phyloP scores from a whole-genome alignment of 148 eudicot genomes.

The Suaeda aralocaspica region DNA sequence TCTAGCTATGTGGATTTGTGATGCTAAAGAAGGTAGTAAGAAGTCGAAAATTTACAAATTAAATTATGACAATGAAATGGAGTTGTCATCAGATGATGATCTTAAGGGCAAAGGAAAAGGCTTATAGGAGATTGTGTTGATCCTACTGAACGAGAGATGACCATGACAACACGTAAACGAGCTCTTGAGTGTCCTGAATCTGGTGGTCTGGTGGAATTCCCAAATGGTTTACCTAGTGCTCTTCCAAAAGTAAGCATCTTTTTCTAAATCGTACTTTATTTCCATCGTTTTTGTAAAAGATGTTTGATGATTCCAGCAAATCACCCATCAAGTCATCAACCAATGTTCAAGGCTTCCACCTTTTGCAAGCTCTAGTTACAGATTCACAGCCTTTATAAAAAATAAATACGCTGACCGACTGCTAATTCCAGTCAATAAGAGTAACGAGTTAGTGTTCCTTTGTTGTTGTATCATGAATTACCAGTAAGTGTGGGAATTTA shows the following conservation, averaged over 20 bases:
- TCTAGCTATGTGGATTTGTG: slow-evolving; percentile 19
- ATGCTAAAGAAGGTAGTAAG: slow-evolving; percentile 26
- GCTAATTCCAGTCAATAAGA: no score
- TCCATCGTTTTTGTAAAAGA: background rate
- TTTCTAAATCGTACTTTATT: background rate
- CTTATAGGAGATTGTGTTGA: slow-evolving; percentile 21
- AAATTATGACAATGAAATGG: slow-evolving; percentile 35
- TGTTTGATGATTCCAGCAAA: background rate
- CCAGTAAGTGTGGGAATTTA: background rate
- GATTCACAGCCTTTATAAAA: background rate
- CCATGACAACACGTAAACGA: slow-evolving; percentile 47
- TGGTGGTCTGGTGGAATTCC: slow-evolving; percentile 38
- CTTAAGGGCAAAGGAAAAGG: slow-evolving; percentile 29
- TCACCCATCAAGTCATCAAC: background rate
- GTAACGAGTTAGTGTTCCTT: background rate
- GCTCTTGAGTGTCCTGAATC: slow-evolving; percentile 39
- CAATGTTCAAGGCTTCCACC: background rate
- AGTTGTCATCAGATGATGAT: slow-evolving; percentile 37
- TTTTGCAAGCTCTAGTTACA: background rate
- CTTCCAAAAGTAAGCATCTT: slow-evolving; percentile 37
- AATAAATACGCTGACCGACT: no score
- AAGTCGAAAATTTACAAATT: slow-evolving; percentile 13
- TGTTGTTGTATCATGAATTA: slow-evolving; percentile 2
- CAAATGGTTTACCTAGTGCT: slow-evolving; percentile 47
- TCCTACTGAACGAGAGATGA: slow-evolving; percentile 36